These are phyloP conservation scores for Candida peoriensis DNA, from an alignment of 805 yeast genomes.

Conservation along the genomic window DNA sequence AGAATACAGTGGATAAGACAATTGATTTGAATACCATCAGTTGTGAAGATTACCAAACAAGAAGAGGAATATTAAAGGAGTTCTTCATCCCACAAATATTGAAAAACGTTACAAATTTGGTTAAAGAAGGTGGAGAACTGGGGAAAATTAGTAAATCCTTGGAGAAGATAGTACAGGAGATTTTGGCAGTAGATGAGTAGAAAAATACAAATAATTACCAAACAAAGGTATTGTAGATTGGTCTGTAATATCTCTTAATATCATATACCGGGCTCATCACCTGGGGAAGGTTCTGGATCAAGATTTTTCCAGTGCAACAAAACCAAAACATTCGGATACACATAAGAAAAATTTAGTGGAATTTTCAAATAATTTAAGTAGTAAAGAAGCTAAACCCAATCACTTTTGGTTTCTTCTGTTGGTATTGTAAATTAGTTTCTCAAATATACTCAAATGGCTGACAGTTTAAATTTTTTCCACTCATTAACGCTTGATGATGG, in stretches of 20 bases:
- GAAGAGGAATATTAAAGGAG: slow-evolving; percentile 49
- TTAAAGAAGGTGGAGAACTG: slow-evolving; percentile 70
- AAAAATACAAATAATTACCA: no score
- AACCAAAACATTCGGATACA: background rate
- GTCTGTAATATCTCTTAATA: no score
- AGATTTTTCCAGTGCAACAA: no score
- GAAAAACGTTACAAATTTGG: slow-evolving; percentile 43
- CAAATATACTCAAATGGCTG: background rate
- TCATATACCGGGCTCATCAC: no score
- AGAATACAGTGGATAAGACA: slow-evolving; percentile 13
- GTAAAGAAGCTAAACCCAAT: no score
- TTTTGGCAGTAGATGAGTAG: slow-evolving; percentile 2
- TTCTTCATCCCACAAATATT: slow-evolving; percentile 44
- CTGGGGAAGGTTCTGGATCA: no score
- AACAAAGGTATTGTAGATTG: no score
- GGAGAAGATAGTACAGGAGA: slow-evolving; percentile 10
- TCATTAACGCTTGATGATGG: background rate
- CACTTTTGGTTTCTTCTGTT: no score
- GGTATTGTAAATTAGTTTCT: no score
- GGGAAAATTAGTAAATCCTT: slow-evolving; percentile 44
- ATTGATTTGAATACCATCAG: slow-evolving; percentile 39
- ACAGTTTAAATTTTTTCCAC: background rate
- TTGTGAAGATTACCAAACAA: slow-evolving; percentile 57
- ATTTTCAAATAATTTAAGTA: background rate
- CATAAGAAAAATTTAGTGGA: background rate